phyloP scores from a whole-genome alignment of 78 protist genomes.

The Isochrysis galbana region DNA sequence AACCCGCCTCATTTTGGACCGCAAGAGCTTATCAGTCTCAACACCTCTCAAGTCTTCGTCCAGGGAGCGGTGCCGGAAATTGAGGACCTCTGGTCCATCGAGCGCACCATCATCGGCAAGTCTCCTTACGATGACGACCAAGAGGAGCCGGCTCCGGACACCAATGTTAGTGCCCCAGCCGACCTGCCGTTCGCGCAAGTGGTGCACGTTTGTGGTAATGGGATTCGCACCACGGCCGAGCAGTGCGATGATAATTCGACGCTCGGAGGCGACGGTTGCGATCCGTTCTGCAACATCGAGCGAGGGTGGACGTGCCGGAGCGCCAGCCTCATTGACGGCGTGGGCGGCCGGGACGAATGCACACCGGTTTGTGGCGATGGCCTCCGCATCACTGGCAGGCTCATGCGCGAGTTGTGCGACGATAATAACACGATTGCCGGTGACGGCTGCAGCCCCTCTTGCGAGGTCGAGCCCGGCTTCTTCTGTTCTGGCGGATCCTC shows the following conservation, averaged over 20 bases:
- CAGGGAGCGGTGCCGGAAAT: too few species aligned
- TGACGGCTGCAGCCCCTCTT: neutral
- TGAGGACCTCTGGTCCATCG: too few species aligned
- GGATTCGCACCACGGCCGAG: neutral
- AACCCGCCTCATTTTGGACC: neutral
- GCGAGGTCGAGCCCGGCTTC: neutral
- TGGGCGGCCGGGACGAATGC: neutral
- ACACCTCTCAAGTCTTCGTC: too few species aligned
- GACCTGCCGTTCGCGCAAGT: neutral
- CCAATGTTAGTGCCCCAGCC: neutral
- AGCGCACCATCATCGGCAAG: too few species aligned
- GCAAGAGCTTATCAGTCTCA: neutral
- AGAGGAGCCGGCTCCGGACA: neutral
- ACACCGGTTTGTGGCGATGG: neutral
- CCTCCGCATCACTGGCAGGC: neutral
- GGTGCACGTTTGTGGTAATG: slow-evolving; percentile 21
- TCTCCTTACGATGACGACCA: neutral
- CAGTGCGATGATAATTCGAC: neutral
- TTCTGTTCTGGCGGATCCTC: neutral
- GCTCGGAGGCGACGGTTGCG: neutral
- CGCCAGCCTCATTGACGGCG: neutral
- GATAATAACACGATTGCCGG: neutral
- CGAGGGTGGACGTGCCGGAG: neutral
- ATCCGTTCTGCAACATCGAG: neutral
- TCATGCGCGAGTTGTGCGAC: neutral